Base-by-base conservation (phyloP, 768 basidiomycete genomes). In the Xerocomus potaroensis region DNA sequence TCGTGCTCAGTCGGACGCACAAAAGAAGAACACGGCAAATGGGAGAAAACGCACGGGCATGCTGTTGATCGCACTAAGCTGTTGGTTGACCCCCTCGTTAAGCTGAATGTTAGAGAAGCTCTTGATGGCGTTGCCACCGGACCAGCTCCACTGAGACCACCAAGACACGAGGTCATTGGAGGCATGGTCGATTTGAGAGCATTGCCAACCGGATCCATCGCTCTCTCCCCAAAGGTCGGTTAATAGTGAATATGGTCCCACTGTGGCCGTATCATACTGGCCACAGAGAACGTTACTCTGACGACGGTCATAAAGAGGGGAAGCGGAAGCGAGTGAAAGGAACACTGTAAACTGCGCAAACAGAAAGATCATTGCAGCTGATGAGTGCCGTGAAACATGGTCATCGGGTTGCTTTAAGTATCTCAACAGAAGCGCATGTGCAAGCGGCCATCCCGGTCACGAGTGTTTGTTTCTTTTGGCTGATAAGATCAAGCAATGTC, bases 51-150 rank as follows among this genome's bases (percentile, higher is more conserved):
- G 39, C 53, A 84, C 83, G 1, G 74, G 77, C 45, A 85, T 84
- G 48, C 64, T 73, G 3, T 55, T 62, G 52, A 85, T 81, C 1
- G 72, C 71, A 29, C 71, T 72, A 16, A 85, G 70, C 51, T 75
- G 73, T 57, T 71, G 67, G 66, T 82, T 77, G 49, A 81, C 51
- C 23, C 74, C 75, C 2, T 32, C 48, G 54, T 80, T 71, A 27
- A 78, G 70, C 50, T 76, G 71, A 11, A 81, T 67, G 60, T 83
- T 79, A 19, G 80, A 71, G 64, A 72, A 85, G 57, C 78, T 82
- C 72, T 83, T 84, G 50, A 85, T 71, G 18, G 70, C 68, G 18
- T 42, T 66, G 7, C 72, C 77, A 26, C 80, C 80, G 7, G 18
- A 47, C 82, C 82, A 84, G 1, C 48, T 66, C 75, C 77, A 84